phyloP scores from a whole-genome alignment of 2,329 filamentous ascomycete genomes.

The Penicillium sp. region DNA sequence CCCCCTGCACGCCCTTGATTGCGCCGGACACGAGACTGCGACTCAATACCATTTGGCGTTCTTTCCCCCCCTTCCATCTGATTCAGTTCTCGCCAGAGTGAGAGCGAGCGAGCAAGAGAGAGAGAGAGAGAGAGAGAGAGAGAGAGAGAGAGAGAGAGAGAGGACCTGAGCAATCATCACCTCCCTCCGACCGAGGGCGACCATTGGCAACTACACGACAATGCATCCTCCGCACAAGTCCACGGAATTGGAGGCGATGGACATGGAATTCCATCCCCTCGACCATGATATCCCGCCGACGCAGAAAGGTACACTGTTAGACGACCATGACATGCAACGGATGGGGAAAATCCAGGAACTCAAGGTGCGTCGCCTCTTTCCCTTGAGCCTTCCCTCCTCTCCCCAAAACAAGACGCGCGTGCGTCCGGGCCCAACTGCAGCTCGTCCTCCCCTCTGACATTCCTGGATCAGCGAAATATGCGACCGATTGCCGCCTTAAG shows the following conservation, averaged over 20 bases:
- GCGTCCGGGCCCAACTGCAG: neutral
- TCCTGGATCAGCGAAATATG: slow-evolving; percentile 23
- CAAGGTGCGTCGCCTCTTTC: slow-evolving; percentile 14
- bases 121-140: too few species aligned
- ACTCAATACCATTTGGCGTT: too few species aligned
- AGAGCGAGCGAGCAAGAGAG: too few species aligned
- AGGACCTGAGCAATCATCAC: too few species aligned
- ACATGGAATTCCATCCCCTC: slow-evolving; percentile 1
- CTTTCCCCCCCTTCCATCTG: too few species aligned
- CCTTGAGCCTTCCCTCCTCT: neutral
- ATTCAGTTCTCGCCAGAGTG: too few species aligned
- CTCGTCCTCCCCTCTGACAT: neutral
- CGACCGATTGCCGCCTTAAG: slow-evolving; percentile 30
- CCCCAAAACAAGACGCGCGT: too few species aligned
- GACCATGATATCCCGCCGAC: neutral
- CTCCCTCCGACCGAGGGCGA: too few species aligned
- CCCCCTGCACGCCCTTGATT: neutral
- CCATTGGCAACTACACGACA: neutral
- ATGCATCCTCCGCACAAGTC: slow-evolving; percentile 2
- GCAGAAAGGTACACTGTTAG: slow-evolving; percentile 1
- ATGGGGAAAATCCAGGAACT: slow-evolving; percentile 26
- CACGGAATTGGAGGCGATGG: neutral
- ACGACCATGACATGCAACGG: slow-evolving; percentile 23
- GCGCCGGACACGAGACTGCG: neutral
- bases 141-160: too few species aligned